Evolutionary conservation across 202 grass and related monocot genomes (phyloP), one percentile per base, ranked within the genome.

Genomic region (Dendrocalamus latiflorus): DNA sequence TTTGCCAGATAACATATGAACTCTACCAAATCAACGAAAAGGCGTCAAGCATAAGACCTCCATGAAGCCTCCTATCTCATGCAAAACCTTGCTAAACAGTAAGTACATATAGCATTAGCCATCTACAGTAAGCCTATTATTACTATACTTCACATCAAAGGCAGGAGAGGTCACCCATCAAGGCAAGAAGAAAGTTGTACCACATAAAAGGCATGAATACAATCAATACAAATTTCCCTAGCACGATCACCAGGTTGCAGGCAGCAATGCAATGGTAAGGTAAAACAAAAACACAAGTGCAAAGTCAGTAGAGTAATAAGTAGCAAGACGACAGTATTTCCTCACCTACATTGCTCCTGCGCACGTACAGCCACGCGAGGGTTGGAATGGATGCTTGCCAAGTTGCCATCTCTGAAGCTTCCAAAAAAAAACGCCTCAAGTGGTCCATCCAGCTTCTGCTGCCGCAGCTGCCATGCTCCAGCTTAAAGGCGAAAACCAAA

Each of bases 351-450:
- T 81, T 75, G 74, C 39, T 57, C 43, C 84, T 81, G 61, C 24
- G 39, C 25, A 75, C 62, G 60, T 60, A 88, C 67, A 84, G 30
- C 34, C 86, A 79, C 22, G 80, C 72, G 56, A 78, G 45, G 30
- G 62, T 59, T 80, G 80, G 42, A 44, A 44, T 12, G 42, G 81
- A 81, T 86, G 79, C 72, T 80, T 81, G 71, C 34, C 34, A 36
- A 36, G 34, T 36, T 36, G 34, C 73, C 65, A 71, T 77, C 87
- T 72, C 77, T 84, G 86, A 88, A 84, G 42, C 81, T 88, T 88
- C 81, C 69, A 66, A 9, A 41, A 41, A 34, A 84, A 84, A 75
- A 68, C 9, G 20, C 20, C 43, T 70, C 56, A 6, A 73, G 83
- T 83, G 78, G 88, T 90, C 87, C 77, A 60, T 78, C 72, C 49